Percentiles rank a stretch among this genome's conserved stretches.
Conservation (phyloP, 176 grass and related monocot genomes). For the Rhynchospora tenuis region DNA sequence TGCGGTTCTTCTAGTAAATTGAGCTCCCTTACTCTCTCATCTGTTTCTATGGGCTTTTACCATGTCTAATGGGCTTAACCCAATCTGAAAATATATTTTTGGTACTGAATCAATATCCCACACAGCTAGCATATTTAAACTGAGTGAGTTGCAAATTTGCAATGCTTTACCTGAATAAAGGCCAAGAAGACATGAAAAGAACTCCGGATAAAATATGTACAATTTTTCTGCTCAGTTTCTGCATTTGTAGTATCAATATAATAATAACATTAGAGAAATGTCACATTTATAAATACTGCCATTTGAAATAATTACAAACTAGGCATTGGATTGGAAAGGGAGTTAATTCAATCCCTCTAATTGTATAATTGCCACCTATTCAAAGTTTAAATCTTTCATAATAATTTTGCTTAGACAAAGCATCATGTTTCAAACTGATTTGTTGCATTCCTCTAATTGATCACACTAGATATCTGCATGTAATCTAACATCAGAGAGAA, state of each 20-base stretch:
- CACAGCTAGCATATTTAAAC: not conserved
- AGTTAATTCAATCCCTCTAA: not conserved
- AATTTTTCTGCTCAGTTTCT: conserved; percentile 88
- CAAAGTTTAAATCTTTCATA: too few relatives aligned
- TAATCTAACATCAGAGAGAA: not conserved
- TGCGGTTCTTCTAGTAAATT: not conserved
- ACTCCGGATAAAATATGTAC: conserved; percentile 83
- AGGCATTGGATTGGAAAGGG: not conserved
- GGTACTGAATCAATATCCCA: not conserved
- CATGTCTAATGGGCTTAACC: not conserved
- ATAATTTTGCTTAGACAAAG: not conserved
- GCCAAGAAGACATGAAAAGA: conserved; percentile 88
- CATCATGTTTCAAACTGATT: too few relatives aligned
- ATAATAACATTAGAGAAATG: conserved; percentile 1
- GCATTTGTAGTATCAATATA: conserved; percentile 7
- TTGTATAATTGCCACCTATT: not conserved
- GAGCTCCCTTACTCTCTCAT: not conserved
- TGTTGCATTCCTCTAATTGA: not conserved
- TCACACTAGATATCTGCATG: not conserved
- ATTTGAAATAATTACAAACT: not conserved
- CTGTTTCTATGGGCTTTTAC: not conserved
- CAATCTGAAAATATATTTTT: not conserved
- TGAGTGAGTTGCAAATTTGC: not conserved
- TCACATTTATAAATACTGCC: not conserved
- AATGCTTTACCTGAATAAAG: conserved; percentile 60